Evolutionary conservation across 129 eudicot species (phyloP).

Genomic region (Glebionis coronaria): DNA sequence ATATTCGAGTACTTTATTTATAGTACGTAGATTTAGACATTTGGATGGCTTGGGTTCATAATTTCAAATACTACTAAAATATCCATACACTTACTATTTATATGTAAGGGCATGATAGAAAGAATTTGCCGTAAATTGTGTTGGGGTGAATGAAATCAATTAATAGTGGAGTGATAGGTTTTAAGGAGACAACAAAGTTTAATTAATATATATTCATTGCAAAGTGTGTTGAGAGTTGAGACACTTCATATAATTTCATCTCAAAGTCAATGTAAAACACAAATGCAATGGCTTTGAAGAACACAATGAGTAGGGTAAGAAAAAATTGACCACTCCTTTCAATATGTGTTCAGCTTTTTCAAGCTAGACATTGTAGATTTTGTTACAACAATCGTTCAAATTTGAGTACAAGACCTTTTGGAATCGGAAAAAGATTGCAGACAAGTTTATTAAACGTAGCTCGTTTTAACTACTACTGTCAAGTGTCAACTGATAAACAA

Average conservation of each 20-base stretch:
- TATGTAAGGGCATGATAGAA: background rate
- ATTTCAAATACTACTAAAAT: background rate
- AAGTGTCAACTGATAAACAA: too few relatives aligned
- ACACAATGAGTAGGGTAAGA: conserved; percentile 42
- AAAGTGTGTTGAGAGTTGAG: conserved; percentile 31
- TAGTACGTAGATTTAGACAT: background rate
- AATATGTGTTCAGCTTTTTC: conserved; percentile 20
- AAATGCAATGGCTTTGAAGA: conserved; percentile 27
- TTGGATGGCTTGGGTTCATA: background rate
- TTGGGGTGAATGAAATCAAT: conserved; percentile 20
- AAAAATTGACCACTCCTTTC: conserved; percentile 24
- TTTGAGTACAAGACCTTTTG: background rate
- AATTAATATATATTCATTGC: conserved; percentile 27
- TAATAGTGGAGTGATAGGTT: conserved; percentile 29
- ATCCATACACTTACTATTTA: background rate
- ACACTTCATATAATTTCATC: conserved; percentile 26
- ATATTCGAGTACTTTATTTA: too few relatives aligned
- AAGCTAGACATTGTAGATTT: background rate
- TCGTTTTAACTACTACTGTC: too few relatives aligned
- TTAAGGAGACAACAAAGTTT: conserved; percentile 33
- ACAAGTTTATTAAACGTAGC: background rate
- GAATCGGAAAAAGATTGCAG: background rate
- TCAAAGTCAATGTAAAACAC: conserved; percentile 38
- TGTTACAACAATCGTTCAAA: background rate
- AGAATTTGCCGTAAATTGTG: conserved; percentile 25